Evolutionary conservation across 2,329 filamentous ascomycete genomes (phyloP), one percentile per base, ranked within the genome.

Genomic region (Botryotinia narcissicola): DNA sequence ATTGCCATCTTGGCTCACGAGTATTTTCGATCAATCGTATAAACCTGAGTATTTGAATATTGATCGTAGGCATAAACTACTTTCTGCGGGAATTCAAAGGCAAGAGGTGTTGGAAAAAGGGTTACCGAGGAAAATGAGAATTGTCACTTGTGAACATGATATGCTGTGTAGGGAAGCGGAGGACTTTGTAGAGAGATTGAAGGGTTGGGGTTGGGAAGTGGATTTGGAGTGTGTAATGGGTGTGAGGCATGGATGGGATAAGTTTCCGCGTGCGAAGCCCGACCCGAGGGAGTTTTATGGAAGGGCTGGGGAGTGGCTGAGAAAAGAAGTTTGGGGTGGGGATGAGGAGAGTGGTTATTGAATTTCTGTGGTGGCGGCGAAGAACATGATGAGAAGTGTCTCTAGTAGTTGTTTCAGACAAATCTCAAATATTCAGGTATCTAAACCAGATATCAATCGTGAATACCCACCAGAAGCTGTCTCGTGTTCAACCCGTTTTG

Each of bases 221-320:
- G 75, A 76, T 46, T 75, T 76, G 35, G 74, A 74, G 59, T 74
- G 66, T 57, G 77, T 79, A 25, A 63, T 72, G 16, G 77, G 74
- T 2, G 77, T 78, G 22, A 66, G 66, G 12, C 76, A 79, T 76
- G 77, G 72, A 18, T 79, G 77, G 77, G 78, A 79, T 70, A 78
- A 78, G 35, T 75, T 54, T 25, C 71, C 71, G 5, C 4, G 42
- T 8, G 59, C 66, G 29, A 70, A 51, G 4, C 71, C 71, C 18
- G 66, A 70, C 61, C 71, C 71, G 29, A 54, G 59, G 25, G 44
- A 51, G 35, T 61, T 70, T 54, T 73, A 73, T 73, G 57, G 44
- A 7, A 63, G 46, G 35, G 66, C 57, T 54, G 71, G 51, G 6
- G 48, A 69, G 22, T 72, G 71, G 71, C 40, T 72, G 32, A 60